A percentile compares a stretch with the other conserved stretches of the same genome.
Conservation (phyloP, 2,329 filamentous ascomycete genomes). For the Trichoderma asperellum region DNA sequence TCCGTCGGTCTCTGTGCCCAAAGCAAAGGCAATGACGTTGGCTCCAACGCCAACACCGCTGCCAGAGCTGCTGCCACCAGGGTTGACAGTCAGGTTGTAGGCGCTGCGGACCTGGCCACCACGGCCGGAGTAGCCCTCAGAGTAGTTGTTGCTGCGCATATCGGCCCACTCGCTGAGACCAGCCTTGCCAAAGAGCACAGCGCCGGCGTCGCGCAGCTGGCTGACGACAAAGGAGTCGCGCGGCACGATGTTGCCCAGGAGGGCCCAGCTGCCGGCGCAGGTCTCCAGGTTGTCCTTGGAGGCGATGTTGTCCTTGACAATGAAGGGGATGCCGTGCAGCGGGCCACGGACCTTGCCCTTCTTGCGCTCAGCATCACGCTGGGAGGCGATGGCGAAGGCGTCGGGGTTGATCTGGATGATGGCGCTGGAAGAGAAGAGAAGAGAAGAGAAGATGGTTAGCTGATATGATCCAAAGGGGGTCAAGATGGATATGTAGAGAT, state of each 20-base stretch:
- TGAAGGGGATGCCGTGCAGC: constrained; percentile 75
- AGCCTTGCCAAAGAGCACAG: constrained; percentile 71
- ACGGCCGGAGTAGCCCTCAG: constrained; percentile 67
- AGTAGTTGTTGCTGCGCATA: constrained; percentile 69
- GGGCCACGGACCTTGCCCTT: constrained; percentile 62
- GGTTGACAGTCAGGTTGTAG: constrained; percentile 70
- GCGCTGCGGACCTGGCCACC: constrained; percentile 67
- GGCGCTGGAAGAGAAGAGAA: constrained; percentile 44
- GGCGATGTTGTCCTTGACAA: constrained; percentile 75
- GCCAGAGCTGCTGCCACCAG: constrained; percentile 71
- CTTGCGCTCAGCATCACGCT: constrained; percentile 63
- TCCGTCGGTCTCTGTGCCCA: constrained; percentile 77
- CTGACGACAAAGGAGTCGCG: constrained; percentile 69
- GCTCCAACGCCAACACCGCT: constrained; percentile 66
- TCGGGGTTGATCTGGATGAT: constrained; percentile 72
- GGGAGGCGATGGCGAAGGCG: constrained; percentile 61
- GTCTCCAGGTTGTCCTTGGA: constrained; percentile 73
- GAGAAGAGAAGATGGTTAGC: background rate
- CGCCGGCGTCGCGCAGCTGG: constrained; percentile 65
- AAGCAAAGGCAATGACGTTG: constrained; percentile 64
- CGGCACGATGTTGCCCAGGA: constrained; percentile 67
- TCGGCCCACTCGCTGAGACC: constrained; percentile 75
- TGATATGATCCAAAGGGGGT: background rate
- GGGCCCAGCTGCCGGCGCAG: constrained; percentile 70
- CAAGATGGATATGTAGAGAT: background rate